phyloP scores from a whole-genome alignment of 2,329 filamentous ascomycete species.

The Aphanocladium album region DNA sequence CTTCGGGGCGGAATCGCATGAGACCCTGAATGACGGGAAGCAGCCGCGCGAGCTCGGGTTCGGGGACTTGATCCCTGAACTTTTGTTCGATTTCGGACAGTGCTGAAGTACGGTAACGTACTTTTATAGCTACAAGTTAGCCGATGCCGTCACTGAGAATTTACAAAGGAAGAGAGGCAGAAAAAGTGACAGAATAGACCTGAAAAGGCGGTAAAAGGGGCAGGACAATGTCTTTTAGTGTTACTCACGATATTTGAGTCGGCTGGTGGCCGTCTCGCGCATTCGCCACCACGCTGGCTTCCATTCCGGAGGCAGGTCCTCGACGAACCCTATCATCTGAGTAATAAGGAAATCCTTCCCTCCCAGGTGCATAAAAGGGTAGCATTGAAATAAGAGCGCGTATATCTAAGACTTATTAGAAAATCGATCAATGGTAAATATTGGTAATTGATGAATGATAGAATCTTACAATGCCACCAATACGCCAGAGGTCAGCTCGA shows the following conservation, averaged over 20 bases:
- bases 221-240: too few relatives aligned
- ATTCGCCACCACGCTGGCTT: slow-evolving; percentile 10
- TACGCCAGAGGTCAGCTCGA: slow-evolving; percentile 22
- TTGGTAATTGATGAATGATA: not conserved
- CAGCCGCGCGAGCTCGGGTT: not conserved
- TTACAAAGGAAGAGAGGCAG: too few relatives aligned
- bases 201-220: too few relatives aligned
- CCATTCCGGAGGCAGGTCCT: slow-evolving; percentile 16
- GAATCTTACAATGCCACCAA: slow-evolving; percentile 14
- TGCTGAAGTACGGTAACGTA: not conserved
- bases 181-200: too few relatives aligned
- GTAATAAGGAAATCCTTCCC: slow-evolving; percentile 1
- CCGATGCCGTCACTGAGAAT: too few relatives aligned
- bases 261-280: too few relatives aligned
- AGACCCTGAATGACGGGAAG: slow-evolving; percentile 7
- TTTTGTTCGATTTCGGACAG: not conserved
- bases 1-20: slow-evolving; percentile 1
- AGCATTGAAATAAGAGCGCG: slow-evolving; percentile 5
- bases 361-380: slow-evolving; percentile 11
- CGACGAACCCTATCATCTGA: slow-evolving; percentile 16
- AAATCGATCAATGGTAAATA: too few relatives aligned
- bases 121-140: too few relatives aligned
- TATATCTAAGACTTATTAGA: slow-evolving; percentile 15
- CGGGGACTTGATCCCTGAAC: not conserved
- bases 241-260: too few relatives aligned